Conservation (phyloP, 768 basidiomycete species). For the Leccinum olivaceopallidum region DNA sequence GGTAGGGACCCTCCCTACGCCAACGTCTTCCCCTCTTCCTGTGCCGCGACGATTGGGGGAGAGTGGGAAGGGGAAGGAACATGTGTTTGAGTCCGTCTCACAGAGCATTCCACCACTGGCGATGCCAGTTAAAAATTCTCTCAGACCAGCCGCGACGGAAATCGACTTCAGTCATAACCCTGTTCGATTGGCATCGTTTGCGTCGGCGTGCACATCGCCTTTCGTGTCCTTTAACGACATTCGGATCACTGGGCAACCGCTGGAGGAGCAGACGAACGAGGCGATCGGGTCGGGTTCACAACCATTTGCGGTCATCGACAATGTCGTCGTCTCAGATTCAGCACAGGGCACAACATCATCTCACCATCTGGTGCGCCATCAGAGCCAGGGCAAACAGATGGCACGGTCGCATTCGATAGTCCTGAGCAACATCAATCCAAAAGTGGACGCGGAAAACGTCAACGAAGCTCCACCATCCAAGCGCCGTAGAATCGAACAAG, state of each 20-base stretch:
- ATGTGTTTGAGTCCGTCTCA: conserved; percentile 2
- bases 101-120: not conserved
- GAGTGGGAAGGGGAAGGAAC: conserved; percentile 7
- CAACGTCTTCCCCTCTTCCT: conserved; percentile 24
- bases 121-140: not conserved
- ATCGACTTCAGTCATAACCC: not conserved
- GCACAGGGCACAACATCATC: not conserved
- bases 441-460: conserved; percentile 7
- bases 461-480: conserved; percentile 9
- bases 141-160: conserved; percentile 5
- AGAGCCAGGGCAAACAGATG: conserved; percentile 3
- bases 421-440: not conserved
- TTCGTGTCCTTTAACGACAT: conserved; percentile 10
- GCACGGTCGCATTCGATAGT: not conserved
- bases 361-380: not conserved
- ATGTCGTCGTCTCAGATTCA: conserved; percentile 6
- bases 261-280: conserved; percentile 2
- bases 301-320: conserved; percentile 21
- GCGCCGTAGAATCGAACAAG: conserved; percentile 18
- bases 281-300: conserved; percentile 1
- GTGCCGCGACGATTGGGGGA: not conserved
- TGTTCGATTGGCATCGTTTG: not conserved
- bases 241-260: not conserved
- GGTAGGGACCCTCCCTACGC: conserved; percentile 22
- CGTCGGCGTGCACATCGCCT: conserved; percentile 16